Percentiles rank a stretch among this genome's conserved stretches.
Conservation (phyloP, 2,329 filamentous ascomycete species). For the Eutypella sp. region DNA sequence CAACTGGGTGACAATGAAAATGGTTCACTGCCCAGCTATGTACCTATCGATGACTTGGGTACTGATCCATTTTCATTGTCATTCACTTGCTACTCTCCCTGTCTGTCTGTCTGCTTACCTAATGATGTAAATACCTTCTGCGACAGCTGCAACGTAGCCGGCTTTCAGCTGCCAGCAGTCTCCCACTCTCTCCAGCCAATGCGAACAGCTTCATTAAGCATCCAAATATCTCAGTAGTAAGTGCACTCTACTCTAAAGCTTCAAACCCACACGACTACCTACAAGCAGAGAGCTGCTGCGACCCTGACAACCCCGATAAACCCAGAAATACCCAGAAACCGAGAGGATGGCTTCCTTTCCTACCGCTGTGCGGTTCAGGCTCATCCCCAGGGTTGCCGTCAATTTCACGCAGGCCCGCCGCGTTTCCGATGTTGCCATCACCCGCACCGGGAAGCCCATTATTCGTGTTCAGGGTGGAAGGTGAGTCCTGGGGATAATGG, state of each 20-base stretch:
- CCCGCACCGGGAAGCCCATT: conserved; percentile 93
- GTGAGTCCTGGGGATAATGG: conserved; percentile 43
- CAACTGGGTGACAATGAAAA: too few species aligned
- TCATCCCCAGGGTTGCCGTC: conserved; percentile 42
- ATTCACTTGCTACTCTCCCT: too few species aligned
- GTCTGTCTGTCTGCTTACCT: neutral
- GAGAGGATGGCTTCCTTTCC: conserved; percentile 53
- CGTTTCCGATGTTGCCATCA: conserved; percentile 83
- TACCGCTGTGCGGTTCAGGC: conserved; percentile 51
- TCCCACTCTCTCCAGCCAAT: conserved; percentile 13
- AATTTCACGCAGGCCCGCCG: conserved; percentile 46
- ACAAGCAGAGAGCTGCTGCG: conserved; percentile 4
- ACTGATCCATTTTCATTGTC: too few species aligned
- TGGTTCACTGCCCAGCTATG: conserved; percentile 2
- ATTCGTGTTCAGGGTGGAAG: conserved; percentile 84
- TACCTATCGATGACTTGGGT: too few species aligned
- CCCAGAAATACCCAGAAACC: too few species aligned
- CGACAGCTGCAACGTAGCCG: neutral
- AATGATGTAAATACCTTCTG: neutral
- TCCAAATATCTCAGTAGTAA: neutral
- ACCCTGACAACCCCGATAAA: too few species aligned
- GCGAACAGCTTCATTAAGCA: conserved; percentile 2
- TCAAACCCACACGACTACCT: conserved; percentile 22
- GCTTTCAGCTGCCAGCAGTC: conserved; percentile 11
- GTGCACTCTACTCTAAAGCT: conserved; percentile 12